Base-by-base conservation (phyloP, 2,329 filamentous ascomycete species). In the Hypoxylon rubiginosum region DNA sequence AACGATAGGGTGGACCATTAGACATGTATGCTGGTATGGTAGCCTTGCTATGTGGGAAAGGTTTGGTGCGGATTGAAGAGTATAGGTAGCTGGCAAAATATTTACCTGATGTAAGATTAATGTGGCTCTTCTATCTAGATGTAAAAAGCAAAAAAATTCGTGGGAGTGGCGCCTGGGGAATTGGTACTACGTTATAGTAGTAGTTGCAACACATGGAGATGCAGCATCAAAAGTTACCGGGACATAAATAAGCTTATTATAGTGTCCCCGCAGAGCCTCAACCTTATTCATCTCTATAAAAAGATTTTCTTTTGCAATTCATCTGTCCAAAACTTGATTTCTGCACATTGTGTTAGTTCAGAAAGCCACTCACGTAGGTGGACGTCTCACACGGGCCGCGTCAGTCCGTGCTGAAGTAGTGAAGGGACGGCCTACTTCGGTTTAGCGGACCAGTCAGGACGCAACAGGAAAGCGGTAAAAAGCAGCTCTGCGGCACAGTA, bases 161-260 rank as follows among this genome's bases (percentile, higher is more conserved):
- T 36, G 2, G 34, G 34, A 13, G 11, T 36, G 34, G 11, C 10
- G 10, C 13, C 34, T 15, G 11, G 34, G 34, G 34, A 36, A 15
- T 3, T 36, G 34, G 34, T 36, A 15, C 11, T 36, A 36, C 8
- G 9, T 13, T 36, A 36, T 36, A 36, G 34, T 36, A 15, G 34
- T 15, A 36, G 34, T 36, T 36, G 34, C 34, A 36, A 36, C 39
- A 19, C n/a, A 43, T 43, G 6, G 39, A 19, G n/a, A 19, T 43
- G 39, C 17, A 43, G 17, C n/a, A 43, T 43, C 39, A 19, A 19
- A 19, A 17, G n/a, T 19, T 17, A 43, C 39, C 34, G 6, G 11
- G 34, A 11, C 36, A 41, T 8, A 41, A 17, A 41, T 43, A 43
- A 43, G 39, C 39, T 43, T 43, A 43, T 43, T 43, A 19, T 43